Evolutionary conservation across 1,284 basidiomycete genomes (phyloP), one percentile per base, ranked within the genome.

Genomic region (Cryptococcus depauperatus): DNA sequence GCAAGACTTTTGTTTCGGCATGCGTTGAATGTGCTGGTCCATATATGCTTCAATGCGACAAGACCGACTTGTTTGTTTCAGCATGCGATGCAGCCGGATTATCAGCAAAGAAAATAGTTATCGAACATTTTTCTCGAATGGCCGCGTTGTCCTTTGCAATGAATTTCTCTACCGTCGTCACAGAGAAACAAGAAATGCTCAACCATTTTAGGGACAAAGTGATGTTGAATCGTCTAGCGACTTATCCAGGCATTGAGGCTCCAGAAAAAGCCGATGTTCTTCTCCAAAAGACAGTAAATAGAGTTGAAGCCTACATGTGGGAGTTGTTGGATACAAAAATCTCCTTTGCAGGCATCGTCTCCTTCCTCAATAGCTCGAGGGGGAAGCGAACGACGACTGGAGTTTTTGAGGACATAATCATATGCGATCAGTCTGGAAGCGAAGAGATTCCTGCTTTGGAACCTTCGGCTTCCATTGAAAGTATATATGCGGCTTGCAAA

Each of bases 71-170:
- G 35, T 57, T 59, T 35, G 40, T 22, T 3, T 50, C 48, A 0
- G 50, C 59, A 13, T 68, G 63, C 33, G 52, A 61, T 2, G 61
- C 64, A 0, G 56, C 58, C 5, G 43, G 39, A 1, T 25, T 56
- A 0, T 14, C 40, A 2, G 28, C 46, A 1, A 28, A 45, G 1
- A 42, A 50, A 4, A 55, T 52, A 1, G 37, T 47, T 6, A 39
- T 35, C 8, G 49, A 49, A 25, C 42, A 54, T 29, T 48, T 64
- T 2, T 48, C 63, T 5, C 58, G 62, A 1, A 41, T 59, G 4
- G 40, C 52, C 2, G 48, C 59, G 27, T 34, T 50, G 14, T 21
- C 19, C 25, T 40, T 7, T 25, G 19, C n/a, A 30, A 11, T n/a
- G 29, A 30, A 42, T 11, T 32, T 11, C 3, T 26, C 35, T 13